Evolutionary conservation across 176 grass and related monocot species (phyloP).

Genomic region (Alloteropsis semialata): DNA sequence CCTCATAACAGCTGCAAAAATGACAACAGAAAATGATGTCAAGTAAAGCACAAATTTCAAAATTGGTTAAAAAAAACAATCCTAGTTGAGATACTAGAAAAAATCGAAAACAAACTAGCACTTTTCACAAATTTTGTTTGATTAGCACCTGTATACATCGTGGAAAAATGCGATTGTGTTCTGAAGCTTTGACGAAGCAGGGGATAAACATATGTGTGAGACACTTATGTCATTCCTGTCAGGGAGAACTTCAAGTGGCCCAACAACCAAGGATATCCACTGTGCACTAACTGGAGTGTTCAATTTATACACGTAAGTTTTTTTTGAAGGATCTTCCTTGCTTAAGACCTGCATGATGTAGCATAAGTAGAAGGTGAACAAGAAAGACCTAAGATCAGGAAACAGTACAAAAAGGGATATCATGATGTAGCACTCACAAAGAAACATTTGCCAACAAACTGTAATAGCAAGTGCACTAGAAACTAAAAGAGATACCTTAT

Average conservation of each 20-base stretch:
- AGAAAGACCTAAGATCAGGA: conserved; percentile 24
- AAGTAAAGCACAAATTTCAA: conserved; percentile 17
- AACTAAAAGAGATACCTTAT: background rate
- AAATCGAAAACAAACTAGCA: background rate
- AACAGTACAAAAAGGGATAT: background rate
- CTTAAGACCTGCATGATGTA: conserved; percentile 67
- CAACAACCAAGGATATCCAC: conserved; percentile 95
- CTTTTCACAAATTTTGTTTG: conserved; percentile 3
- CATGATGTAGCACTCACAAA: background rate
- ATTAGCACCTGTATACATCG: conserved; percentile 70
- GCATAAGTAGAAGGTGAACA: conserved; percentile 19
- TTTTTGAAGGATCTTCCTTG: conserved; percentile 88
- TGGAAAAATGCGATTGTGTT: conserved; percentile 90
- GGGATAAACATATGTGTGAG: conserved; percentile 86
- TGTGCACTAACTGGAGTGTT: conserved; percentile 82
- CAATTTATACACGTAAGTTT: conserved; percentile 95
- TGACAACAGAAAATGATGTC: conserved; percentile 25
- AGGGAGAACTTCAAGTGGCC: conserved; percentile 87
- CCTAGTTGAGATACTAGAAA: conserved; percentile 17
- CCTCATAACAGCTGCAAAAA: conserved; percentile 78
- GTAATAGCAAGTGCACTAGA: background rate
- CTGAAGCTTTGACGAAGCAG: conserved; percentile 71
- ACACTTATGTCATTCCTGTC: conserved; percentile 61
- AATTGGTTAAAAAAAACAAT: conserved; percentile 23
- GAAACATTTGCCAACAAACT: background rate